Evolutionary conservation across 306 rosid genomes (phyloP), one percentile per base, ranked within the genome.

Genomic region (Pyrus bretschneideri): DNA sequence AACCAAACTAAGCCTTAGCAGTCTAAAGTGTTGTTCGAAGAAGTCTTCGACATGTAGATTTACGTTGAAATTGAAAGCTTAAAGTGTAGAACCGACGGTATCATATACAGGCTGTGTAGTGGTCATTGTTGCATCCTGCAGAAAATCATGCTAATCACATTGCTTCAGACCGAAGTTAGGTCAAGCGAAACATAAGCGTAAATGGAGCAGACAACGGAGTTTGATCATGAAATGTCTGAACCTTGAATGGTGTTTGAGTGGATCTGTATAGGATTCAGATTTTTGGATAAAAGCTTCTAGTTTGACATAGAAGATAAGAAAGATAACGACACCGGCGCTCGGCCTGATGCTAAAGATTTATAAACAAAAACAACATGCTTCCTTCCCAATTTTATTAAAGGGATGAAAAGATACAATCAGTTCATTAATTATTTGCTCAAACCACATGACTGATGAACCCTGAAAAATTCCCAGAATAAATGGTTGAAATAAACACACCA

Each of bases 41-140:
- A 7, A 38, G 42, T 7, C 10, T 38, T 38, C 42, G 42, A 38
- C 42, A 38, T 38, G 42, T 38, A 38, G 42, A 38, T 38, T 38
- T 38, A 38, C 42, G 42, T 38, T 1, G 42, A 38, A 38, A 38
- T 7, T 38, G 42, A 38, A 38, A 38, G 42, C 10, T 9, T 35
- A 35, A 38, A 7, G 42, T 6, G 42, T 38, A 38, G 42, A 38
- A 38, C 42, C 42, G 42, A 38, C 9, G 42, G 42, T 38, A 38
- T 38, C 42, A 38, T 38, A 35, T 0, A 35, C 97, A 95, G 66
- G 93, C 92, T 6, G 89, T 84, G 71, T 89, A 91, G 52, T 95
- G 89, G 75, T 89, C 92, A 65, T 95, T 90, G 87, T 90, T 92
- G 86, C 98, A 95, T 85, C 98, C 97, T 91, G 82, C 79, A 85